phyloP scores from a whole-genome alignment of 805 yeast species.

The Cyberlindnera misumaiensis region DNA sequence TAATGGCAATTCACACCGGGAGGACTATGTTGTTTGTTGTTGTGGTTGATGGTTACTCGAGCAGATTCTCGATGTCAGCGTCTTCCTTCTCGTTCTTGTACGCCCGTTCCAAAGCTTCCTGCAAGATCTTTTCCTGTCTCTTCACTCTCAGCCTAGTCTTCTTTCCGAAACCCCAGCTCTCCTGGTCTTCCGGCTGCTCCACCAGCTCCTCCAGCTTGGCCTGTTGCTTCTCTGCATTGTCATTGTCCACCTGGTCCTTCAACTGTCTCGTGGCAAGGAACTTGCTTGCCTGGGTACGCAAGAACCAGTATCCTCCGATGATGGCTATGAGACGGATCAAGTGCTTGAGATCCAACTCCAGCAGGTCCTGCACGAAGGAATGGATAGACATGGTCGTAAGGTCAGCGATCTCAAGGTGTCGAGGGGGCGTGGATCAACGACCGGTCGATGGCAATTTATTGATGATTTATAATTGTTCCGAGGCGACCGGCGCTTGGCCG shows the following conservation, averaged over 20 bases:
- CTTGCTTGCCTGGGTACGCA: constrained; percentile 49
- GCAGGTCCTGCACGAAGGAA: constrained; percentile 5
- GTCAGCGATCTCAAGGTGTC: no score
- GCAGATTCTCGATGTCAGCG: constrained; percentile 60
- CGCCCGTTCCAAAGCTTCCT: constrained; percentile 39
- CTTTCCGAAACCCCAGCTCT: constrained; percentile 75
- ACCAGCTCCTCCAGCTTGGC: constrained; percentile 26
- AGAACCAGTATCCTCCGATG: constrained; percentile 56
- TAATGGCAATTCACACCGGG: no score
- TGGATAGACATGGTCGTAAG: constrained; percentile 1
- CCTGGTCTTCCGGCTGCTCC: constrained; percentile 31
- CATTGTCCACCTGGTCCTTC: constrained; percentile 43
- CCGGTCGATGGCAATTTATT: no score
- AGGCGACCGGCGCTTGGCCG: no score
- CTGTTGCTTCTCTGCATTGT: constrained; percentile 35
- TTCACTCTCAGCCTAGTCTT: constrained; percentile 56
- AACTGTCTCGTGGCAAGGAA: constrained; percentile 54
- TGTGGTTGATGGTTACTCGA: no score
- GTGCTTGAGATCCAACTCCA: constrained; percentile 37
- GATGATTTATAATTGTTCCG: no score
- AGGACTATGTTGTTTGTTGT: no score
- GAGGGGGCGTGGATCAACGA: no score
- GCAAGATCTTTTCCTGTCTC: constrained; percentile 46
- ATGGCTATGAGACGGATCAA: constrained; percentile 41
- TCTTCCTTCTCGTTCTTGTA: constrained; percentile 44